Evolutionary conservation across 306 rosid genomes (phyloP).

Genomic region (Glycine soja): DNA sequence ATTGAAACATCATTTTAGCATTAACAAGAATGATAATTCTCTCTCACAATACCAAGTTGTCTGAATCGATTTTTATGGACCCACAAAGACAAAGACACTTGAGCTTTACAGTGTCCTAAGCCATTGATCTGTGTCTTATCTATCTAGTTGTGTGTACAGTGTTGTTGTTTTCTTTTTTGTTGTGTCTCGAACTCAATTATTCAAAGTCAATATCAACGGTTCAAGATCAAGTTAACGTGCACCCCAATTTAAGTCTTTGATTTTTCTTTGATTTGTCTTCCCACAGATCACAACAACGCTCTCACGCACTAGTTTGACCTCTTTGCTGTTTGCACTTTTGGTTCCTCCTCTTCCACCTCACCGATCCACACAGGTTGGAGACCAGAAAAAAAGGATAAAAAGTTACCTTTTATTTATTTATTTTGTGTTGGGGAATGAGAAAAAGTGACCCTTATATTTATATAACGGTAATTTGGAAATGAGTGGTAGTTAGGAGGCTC

Average conservation of each 20-base stretch:
- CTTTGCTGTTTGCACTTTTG: conserved; percentile 30
- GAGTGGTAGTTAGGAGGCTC: conserved; percentile 49
- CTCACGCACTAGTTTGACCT: conserved; percentile 41
- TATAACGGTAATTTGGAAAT: conserved; percentile 52
- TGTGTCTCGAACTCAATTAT: conserved; percentile 34
- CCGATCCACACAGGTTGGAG: conserved; percentile 45
- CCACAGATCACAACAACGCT: conserved; percentile 12
- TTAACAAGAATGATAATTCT: background rate
- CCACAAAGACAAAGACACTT: conserved; percentile 40
- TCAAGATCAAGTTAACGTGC: conserved; percentile 44
- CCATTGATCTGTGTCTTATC: conserved; percentile 43
- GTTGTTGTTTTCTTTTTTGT: background rate
- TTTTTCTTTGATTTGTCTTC: conserved; percentile 17
- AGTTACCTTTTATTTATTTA: background rate
- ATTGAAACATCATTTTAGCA: background rate
- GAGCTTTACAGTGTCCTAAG: conserved; percentile 36
- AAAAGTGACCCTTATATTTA: conserved; percentile 17
- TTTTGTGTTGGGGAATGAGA: conserved; percentile 28
- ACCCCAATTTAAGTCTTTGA: conserved; percentile 21
- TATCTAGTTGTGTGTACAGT: conserved; percentile 2
- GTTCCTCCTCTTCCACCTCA: conserved; percentile 35
- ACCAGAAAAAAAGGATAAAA: conserved; percentile 8
- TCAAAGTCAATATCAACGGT: conserved; percentile 39
- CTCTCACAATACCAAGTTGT: conserved; percentile 11
- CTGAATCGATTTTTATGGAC: conserved; percentile 1